Base-by-base conservation (phyloP, 164 flowering plant genomes). In the Cinnamomum chago region DNA sequence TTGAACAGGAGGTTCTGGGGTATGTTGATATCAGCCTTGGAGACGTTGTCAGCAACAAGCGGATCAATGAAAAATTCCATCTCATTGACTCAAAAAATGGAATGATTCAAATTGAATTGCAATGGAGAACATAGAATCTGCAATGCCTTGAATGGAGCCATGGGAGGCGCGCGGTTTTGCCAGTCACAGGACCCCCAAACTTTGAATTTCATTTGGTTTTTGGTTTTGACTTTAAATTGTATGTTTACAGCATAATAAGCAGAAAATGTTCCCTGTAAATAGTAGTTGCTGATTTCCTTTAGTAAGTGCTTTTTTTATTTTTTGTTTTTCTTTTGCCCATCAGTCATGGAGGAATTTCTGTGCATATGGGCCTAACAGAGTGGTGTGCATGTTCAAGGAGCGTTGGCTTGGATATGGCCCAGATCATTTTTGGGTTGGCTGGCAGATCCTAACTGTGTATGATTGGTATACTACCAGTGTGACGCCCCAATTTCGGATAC, bases 41-140 rank as follows among this genome's bases (percentile, higher is more conserved):
- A 0, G 98, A 93, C 72, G 98, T 93, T 14, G 87, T 95, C 12
- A 76, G 25, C 85, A 95, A 95, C 83, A 89, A 78, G 73, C 76
- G 98, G 68, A 95, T 89, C 83, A 93, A 91, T 20, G 97, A 88
- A 84, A 93, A 86, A 79, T 95, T 86, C 81, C 91, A 91, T 79
- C 94, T 95, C 22, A 95, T 95, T 28, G 97, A 95, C 75, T 95
- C 98, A 0, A 93, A 87, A 88, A 91, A 92, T 50, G 98, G 98
- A 10, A 75, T 79, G 77, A 74, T 95, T 72, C 97, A 93, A 68
- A 84, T 95, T 25, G 98, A 95, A 84, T 74, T 95, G 83, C 95
- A 89, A 65, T 95, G 98, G 98, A 87, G 97, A 83, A 83, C 94
- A 71, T 87, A 40, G 47, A 2, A 75, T 83, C 14, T 3, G 12